Percentiles rank a stretch among this genome's conserved stretches.
phyloP scores from a whole-genome alignment of 2,329 filamentous ascomycete species.

The Xylaria sp. region DNA sequence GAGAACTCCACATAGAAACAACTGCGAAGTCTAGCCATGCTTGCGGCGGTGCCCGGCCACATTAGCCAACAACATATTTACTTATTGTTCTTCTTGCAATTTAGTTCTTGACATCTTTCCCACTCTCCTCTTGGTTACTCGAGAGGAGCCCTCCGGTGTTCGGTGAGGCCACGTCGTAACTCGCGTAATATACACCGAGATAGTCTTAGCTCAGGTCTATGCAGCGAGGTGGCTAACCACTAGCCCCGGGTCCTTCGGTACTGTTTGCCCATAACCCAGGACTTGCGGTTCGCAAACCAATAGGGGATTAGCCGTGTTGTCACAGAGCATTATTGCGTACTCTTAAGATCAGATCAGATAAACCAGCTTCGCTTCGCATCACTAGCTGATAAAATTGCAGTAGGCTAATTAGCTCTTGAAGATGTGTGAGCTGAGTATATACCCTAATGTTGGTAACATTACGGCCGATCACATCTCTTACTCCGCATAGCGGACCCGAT shows the following conservation, averaged over 20 bases:
- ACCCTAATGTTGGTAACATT: slow-evolving; percentile 9
- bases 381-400: background rate
- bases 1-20: background rate
- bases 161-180: slow-evolving; percentile 7
- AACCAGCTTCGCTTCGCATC: slow-evolving; percentile 18
- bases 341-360: slow-evolving; percentile 1
- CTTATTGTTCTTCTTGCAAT: slow-evolving; percentile 6
- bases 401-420: background rate
- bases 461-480: background rate
- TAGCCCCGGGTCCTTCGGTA: slow-evolving; percentile 29
- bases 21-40: background rate
- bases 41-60: background rate
- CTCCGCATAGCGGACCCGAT: background rate
- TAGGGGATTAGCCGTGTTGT: slow-evolving; percentile 24
- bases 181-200: slow-evolving; percentile 9
- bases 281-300: slow-evolving; percentile 21
- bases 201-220: slow-evolving; percentile 10
- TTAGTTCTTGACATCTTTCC: background rate
- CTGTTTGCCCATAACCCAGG: slow-evolving; percentile 10
- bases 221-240: slow-evolving; percentile 8
- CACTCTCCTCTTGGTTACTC: background rate
- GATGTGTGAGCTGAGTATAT: background rate
- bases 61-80: slow-evolving; percentile 10
- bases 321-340: background rate
- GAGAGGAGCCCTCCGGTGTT: background rate